These are phyloP conservation scores for Crataegus laevigata DNA, from an alignment of 306 rosid species.

Conservation along the genomic window DNA sequence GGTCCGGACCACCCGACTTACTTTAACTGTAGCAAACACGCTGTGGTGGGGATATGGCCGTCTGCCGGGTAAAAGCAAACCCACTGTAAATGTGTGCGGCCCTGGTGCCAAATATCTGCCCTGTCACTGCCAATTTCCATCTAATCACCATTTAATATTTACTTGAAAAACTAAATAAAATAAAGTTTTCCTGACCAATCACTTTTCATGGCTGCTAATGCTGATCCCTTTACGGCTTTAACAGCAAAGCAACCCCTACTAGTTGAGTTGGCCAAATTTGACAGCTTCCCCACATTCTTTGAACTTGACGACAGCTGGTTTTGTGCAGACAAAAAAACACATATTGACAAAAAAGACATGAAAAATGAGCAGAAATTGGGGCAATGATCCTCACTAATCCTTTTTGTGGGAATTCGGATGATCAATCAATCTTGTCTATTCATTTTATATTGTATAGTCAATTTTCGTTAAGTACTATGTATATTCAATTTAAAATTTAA, in stretches of 20 bases:
- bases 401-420: too few relatives aligned
- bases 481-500: too few relatives aligned
- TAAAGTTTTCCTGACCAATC: too few relatives aligned
- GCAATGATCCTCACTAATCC: too few relatives aligned
- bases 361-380: too few relatives aligned
- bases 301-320: background rate
- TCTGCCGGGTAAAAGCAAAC: conserved; percentile 17
- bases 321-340: too few relatives aligned
- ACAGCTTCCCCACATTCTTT: background rate
- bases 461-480: too few relatives aligned
- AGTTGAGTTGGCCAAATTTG: background rate
- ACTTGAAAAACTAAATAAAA: too few relatives aligned
- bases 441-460: too few relatives aligned
- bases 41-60: conserved; percentile 17
- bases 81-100: conserved; percentile 7
- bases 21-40: background rate
- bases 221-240: background rate
- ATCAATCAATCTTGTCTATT: too few relatives aligned
- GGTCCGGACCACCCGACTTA: background rate
- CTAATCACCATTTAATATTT: background rate
- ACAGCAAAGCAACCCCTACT: background rate
- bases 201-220: background rate
- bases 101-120: background rate
- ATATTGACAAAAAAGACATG: too few relatives aligned
- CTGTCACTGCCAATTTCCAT: too few relatives aligned